phyloP scores from a whole-genome alignment of 192 early-diverging fungal species.

The Linnemannia exigua region DNA sequence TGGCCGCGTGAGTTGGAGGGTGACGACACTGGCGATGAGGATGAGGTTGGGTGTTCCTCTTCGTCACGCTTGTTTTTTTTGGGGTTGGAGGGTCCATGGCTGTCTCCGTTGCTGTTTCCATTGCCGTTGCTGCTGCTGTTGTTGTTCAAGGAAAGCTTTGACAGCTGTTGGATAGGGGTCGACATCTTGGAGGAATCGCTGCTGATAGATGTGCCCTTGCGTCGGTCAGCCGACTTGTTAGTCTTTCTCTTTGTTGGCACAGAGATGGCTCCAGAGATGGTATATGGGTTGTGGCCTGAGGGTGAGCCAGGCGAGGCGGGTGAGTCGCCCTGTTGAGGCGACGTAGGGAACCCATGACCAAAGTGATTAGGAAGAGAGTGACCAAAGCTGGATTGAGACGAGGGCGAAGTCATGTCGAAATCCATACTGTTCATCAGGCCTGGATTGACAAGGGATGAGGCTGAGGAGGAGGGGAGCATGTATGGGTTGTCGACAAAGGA shows the following conservation, averaged over 20 bases:
- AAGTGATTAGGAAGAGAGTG: conserved; percentile 34
- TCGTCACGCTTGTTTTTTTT: conserved; percentile 43
- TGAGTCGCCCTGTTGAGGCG: conserved; percentile 17
- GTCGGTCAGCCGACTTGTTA: conserved; percentile 24
- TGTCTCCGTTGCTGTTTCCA: conserved; percentile 15
- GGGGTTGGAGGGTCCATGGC: conserved; percentile 26
- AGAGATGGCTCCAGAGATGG: conserved; percentile 12
- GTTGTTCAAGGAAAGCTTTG: conserved; percentile 50
- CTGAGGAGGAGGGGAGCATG: background rate
- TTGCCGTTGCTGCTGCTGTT: conserved; percentile 31
- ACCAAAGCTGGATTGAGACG: conserved; percentile 39
- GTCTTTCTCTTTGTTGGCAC: conserved; percentile 36
- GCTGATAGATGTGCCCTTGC: conserved; percentile 15
- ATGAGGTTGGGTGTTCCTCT: conserved; percentile 20
- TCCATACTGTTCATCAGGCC: conserved; percentile 37
- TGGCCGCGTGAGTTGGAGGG: conserved; percentile 7
- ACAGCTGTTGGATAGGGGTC: conserved; percentile 49
- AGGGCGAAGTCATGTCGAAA: conserved; percentile 55
- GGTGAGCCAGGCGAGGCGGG: conserved; percentile 27
- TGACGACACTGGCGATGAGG: conserved; percentile 19
- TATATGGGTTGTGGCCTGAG: conserved; percentile 9
- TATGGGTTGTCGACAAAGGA: conserved; percentile 15
- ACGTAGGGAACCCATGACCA: background rate
- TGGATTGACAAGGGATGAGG: background rate
- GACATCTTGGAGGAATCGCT: conserved; percentile 29